phyloP scores from a whole-genome alignment of 2,329 filamentous ascomycete species.

The Exophiala oligosperma region DNA sequence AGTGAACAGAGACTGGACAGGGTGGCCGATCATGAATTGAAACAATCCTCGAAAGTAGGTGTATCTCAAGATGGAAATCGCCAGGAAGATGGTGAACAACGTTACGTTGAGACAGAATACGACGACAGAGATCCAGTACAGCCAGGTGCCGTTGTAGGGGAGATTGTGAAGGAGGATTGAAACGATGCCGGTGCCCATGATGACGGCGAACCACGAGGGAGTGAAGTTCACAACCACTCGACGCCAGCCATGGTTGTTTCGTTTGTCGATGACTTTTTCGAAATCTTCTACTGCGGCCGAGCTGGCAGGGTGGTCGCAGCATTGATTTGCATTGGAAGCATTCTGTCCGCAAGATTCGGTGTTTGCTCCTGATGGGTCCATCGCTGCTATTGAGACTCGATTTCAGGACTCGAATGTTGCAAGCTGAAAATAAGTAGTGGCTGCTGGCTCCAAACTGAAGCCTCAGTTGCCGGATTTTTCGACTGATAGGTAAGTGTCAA shows the following conservation, averaged over 20 bases:
- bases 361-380: too few relatives aligned
- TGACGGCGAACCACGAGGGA: conserved; percentile 60
- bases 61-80: conserved; percentile 60
- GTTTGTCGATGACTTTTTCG: too few relatives aligned
- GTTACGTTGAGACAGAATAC: conserved; percentile 61
- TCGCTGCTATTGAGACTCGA: too few relatives aligned
- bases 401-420: too few relatives aligned
- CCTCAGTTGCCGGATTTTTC: too few relatives aligned
- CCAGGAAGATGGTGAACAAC: conserved; percentile 57
- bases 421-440: too few relatives aligned
- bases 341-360: too few relatives aligned
- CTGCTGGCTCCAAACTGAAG: too few relatives aligned
- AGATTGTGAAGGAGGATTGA: conserved; percentile 63
- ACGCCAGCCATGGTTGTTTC: conserved; percentile 31
- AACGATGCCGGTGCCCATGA: conserved; percentile 68
- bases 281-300: too few relatives aligned
- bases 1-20: conserved; percentile 64
- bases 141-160: conserved; percentile 59
- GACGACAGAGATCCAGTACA: conserved; percentile 52
- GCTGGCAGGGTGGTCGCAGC: too few relatives aligned
- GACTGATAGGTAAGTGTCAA: too few relatives aligned
- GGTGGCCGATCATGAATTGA: conserved; percentile 63
- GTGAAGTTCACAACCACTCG: conserved; percentile 48
- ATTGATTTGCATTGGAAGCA: too few relatives aligned
- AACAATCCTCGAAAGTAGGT: conserved; percentile 63